Percentiles rank a stretch among this genome's conserved stretches.
phyloP scores from a whole-genome alignment of 495 filamentous ascomycete genomes.

The Cenococcum geophilum region DNA sequence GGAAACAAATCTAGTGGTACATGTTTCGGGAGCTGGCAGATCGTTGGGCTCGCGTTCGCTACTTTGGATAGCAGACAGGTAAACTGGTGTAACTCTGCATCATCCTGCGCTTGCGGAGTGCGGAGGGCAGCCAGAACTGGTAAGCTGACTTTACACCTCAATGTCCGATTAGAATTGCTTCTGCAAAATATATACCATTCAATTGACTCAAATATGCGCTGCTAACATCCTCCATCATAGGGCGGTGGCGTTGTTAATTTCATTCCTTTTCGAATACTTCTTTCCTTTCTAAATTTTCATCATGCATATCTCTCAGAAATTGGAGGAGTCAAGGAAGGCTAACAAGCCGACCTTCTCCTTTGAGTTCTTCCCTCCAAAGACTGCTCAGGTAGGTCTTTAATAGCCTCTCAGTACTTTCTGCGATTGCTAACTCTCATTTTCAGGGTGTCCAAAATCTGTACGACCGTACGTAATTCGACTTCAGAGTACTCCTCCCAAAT shows the following conservation, averaged over 20 bases:
- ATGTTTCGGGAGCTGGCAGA: constrained; percentile 44
- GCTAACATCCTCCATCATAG: constrained; percentile 2
- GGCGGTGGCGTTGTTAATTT: no score
- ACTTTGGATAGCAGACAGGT: constrained; percentile 40
- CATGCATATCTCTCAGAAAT: constrained; percentile 90
- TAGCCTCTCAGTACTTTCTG: not conserved
- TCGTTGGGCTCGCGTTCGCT: constrained; percentile 44
- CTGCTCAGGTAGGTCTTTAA: constrained; percentile 57
- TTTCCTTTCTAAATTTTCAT: no score
- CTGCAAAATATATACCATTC: no score
- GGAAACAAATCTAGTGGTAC: constrained; percentile 38
- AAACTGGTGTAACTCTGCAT: no score
- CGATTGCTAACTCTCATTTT: not conserved
- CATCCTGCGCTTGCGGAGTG: constrained; percentile 1
- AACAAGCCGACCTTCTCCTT: constrained; percentile 88
- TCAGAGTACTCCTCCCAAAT: no score
- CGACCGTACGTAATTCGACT: constrained; percentile 57
- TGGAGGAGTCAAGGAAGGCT: constrained; percentile 70
- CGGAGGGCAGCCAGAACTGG: not conserved
- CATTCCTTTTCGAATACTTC: no score
- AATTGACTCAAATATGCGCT: no score
- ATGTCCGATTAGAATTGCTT: no score
- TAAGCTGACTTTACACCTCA: no score
- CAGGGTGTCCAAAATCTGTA: constrained; percentile 98
- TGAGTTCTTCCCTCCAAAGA: constrained; percentile 99